Evolutionary conservation across 1,284 basidiomycete species (phyloP).

Genomic region (Cutaneotrichosporon daszewskae): DNA sequence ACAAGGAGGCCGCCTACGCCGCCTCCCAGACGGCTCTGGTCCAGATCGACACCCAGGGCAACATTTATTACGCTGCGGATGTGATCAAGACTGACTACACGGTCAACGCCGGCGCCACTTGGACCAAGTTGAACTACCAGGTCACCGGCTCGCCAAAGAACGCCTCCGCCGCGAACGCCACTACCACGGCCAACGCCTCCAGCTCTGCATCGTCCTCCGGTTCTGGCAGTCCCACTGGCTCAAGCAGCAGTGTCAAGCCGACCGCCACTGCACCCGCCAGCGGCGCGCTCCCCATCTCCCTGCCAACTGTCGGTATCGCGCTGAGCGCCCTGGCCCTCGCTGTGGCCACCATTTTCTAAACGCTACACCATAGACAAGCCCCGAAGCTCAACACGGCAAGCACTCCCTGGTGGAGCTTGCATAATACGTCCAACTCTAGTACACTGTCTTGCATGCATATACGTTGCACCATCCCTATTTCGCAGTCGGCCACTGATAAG

Average conservation of each 20-base stretch:
- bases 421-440: no score
- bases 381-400: no score
- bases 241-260: no score
- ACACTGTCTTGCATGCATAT: neutral
- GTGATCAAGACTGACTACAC: slow-evolving; percentile 45
- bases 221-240: no score
- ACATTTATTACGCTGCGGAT: slow-evolving; percentile 64
- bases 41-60: slow-evolving; percentile 65
- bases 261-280: no score
- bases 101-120: slow-evolving; percentile 32
- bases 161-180: neutral
- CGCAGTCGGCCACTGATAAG: no score
- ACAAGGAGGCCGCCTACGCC: slow-evolving; percentile 64
- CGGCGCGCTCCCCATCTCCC: no score
- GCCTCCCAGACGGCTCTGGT: slow-evolving; percentile 64
- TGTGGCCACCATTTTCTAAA: neutral
- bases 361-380: neutral
- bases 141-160: slow-evolving; percentile 2
- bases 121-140: slow-evolving; percentile 43
- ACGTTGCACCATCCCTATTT: no score
- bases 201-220: slow-evolving; percentile 1
- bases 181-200: neutral
- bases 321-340: no score
- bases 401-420: no score
- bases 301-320: no score